Evolutionary conservation across 345 rosid genomes (phyloP).

Genomic region (Arabidopsis thaliana): DNA sequence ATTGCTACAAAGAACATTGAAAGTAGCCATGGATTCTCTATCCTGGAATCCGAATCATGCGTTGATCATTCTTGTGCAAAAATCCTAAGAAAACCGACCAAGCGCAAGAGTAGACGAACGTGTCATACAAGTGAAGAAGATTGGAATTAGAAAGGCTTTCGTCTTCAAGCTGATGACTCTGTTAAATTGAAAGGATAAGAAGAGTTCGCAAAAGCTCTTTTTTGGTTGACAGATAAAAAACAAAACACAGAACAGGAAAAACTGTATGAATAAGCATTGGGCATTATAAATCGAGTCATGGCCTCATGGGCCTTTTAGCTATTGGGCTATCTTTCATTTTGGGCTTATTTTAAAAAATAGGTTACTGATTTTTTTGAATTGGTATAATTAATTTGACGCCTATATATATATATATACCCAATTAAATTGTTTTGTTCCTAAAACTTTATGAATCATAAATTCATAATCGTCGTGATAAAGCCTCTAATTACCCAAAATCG

Average conservation of each 20-base stretch:
- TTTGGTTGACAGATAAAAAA: neutral
- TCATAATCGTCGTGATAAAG: neutral
- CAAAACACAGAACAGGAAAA: neutral
- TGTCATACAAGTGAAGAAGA: neutral
- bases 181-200: constrained; percentile 40
- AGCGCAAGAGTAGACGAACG: constrained; percentile 6
- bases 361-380: too few relatives aligned
- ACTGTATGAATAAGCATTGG: neutral
- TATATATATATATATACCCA: too few relatives aligned
- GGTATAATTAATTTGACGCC: too few relatives aligned
- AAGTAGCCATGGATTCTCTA: constrained; percentile 57
- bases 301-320: neutral
- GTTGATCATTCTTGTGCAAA: constrained; percentile 23
- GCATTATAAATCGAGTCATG: constrained; percentile 9
- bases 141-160: constrained; percentile 25
- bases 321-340: neutral
- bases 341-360: neutral
- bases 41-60: constrained; percentile 38
- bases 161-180: constrained; percentile 20
- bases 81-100: constrained; percentile 4
- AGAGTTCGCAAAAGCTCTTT: constrained; percentile 14
- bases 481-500: neutral
- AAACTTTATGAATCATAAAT: neutral
- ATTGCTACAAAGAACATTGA: constrained; percentile 60
- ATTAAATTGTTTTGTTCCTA: too few relatives aligned